A percentile compares a stretch with the other conserved stretches of the same genome.
Conservation (phyloP, 2,329 filamentous ascomycete species). For the Scedosporium apiospermum region DNA sequence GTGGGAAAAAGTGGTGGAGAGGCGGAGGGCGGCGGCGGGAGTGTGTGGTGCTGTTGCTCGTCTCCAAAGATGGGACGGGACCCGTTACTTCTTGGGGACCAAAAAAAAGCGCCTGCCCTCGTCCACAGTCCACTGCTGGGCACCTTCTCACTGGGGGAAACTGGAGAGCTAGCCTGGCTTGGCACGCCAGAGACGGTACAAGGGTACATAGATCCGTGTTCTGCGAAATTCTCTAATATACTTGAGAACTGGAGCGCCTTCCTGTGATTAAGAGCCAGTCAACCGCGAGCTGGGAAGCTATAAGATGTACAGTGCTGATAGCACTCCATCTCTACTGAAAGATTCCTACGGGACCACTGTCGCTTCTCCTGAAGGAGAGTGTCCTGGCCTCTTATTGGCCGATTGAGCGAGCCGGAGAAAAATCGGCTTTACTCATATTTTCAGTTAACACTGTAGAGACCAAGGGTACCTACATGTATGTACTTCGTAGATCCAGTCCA, state of each 20-base stretch:
- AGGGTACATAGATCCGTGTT: background rate
- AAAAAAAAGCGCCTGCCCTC: slow-evolving; percentile 1
- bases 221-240: no score
- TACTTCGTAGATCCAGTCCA: background rate
- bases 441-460: background rate
- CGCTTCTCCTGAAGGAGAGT: background rate
- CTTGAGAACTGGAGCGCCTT: no score
- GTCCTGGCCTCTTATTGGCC: background rate
- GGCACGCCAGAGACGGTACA: background rate
- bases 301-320: no score
- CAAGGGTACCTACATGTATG: background rate
- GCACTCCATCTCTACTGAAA: no score
- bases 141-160: background rate
- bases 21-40: background rate
- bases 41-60: slow-evolving; percentile 1
- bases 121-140: background rate
- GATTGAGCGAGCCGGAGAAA: background rate
- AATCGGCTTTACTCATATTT: background rate
- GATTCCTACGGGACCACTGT: background rate
- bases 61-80: slow-evolving; percentile 3
- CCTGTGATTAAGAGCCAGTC: no score
- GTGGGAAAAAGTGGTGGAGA: slow-evolving; percentile 4
- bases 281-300: no score
- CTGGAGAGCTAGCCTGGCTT: background rate
- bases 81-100: background rate